phyloP scores from a whole-genome alignment of 129 eudicot genomes.

The Pittosporum tobira region DNA sequence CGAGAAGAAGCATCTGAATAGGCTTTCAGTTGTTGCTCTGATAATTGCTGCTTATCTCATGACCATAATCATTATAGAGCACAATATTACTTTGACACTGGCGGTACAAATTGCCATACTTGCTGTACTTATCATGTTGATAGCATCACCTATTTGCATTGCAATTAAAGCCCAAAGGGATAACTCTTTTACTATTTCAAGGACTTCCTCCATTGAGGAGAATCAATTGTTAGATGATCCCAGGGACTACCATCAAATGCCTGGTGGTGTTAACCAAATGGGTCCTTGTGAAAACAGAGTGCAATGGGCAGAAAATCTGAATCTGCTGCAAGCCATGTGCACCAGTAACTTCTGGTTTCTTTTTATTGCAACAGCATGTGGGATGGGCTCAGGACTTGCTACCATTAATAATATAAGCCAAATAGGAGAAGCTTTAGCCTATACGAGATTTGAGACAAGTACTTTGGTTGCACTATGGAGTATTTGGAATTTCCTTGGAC shows the following conservation, averaged over 20 bases:
- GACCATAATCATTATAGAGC: conserved; percentile 38
- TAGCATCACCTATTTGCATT: conserved; percentile 49
- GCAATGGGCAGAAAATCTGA: conserved; percentile 22
- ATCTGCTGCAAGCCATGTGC: conserved; percentile 57
- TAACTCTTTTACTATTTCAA: conserved; percentile 13
- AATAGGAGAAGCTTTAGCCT: conserved; percentile 68
- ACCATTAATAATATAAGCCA: conserved; percentile 70
- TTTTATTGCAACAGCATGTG: conserved; percentile 55
- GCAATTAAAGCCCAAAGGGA: conserved; percentile 39
- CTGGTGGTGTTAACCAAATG: conserved; percentile 18
- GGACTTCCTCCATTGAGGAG: conserved; percentile 25
- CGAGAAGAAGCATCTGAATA: conserved; percentile 50
- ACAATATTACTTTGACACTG: conserved; percentile 21
- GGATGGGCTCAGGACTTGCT: conserved; percentile 83
- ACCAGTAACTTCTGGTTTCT: conserved; percentile 68
- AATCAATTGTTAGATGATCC: conserved; percentile 22
- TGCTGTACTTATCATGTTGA: conserved; percentile 33
- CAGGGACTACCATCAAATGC: conserved; percentile 22
- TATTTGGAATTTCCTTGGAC: conserved; percentile 86
- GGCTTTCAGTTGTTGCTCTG: conserved; percentile 48
- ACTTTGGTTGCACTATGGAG: conserved; percentile 86
- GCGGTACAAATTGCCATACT: conserved; percentile 31
- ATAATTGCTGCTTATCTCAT: conserved; percentile 59
- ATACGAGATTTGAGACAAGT: conserved; percentile 35
- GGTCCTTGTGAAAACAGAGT: conserved; percentile 11